Evolutionary conservation across 192 early-diverging fungal genomes (phyloP).

Genomic region (Rhizophagus sp.): DNA sequence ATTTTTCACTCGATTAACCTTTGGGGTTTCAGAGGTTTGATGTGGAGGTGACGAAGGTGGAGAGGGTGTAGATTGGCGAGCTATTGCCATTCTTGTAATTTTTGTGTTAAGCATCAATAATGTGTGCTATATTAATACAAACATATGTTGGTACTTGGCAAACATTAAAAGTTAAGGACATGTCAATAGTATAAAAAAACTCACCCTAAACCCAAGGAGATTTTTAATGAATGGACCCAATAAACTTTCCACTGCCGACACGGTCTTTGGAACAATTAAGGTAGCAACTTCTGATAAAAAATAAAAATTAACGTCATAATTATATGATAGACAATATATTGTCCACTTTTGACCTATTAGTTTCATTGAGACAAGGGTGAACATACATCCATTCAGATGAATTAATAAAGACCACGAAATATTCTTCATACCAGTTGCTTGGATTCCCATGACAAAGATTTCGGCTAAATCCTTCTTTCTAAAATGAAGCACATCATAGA

Average conservation of each 20-base stretch:
- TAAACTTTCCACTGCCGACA: no score
- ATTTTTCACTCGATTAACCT: no score
- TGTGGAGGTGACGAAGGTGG: no score
- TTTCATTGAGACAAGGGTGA: conserved; percentile 14
- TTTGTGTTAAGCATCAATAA: background rate
- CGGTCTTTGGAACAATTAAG: background rate
- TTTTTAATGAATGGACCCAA: conserved; percentile 8
- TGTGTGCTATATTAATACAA: conserved; percentile 7
- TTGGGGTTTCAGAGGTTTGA: no score
- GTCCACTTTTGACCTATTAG: background rate
- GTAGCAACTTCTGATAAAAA: conserved; percentile 9
- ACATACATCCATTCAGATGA: background rate
- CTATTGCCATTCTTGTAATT: background rate
- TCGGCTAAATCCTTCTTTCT: conserved; percentile 6
- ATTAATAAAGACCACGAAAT: background rate
- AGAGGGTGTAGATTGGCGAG: background rate
- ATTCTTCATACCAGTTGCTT: conserved; percentile 14
- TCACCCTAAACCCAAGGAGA: conserved; percentile 14
- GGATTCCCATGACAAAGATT: conserved; percentile 15
- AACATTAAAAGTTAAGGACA: background rate
- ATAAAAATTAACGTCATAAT: conserved; percentile 15
- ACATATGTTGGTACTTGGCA: background rate
- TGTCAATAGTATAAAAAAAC: background rate
- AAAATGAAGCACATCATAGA: conserved; percentile 21
- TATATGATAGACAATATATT: conserved; percentile 21